A percentile compares a stretch with the other conserved stretches of the same genome.
phyloP scores from a whole-genome alignment of 129 eudicot species.

The Pittosporum tobira region DNA sequence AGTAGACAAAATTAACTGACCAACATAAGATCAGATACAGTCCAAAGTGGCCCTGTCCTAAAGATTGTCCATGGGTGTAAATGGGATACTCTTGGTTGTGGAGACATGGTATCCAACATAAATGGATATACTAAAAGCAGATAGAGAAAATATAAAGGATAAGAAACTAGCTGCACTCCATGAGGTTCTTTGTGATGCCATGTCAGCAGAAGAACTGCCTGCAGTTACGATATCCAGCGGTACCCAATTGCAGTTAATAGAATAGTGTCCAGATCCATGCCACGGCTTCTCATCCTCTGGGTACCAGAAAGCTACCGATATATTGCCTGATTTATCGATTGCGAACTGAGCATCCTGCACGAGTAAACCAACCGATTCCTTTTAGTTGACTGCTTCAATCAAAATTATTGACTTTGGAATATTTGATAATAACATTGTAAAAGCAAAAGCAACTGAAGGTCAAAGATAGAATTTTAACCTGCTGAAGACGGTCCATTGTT shows the following conservation, averaged over 20 bases:
- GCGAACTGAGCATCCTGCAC: conserved; percentile 12
- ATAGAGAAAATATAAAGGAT: conserved; percentile 2
- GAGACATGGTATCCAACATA: neutral
- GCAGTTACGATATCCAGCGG: conserved; percentile 5
- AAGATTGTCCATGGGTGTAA: conserved; percentile 9
- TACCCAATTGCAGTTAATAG: conserved; percentile 7
- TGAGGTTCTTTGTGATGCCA: conserved; percentile 3
- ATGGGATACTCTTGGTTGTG: neutral
- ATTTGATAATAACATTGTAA: too few species aligned
- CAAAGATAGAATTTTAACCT: conserved; percentile 24
- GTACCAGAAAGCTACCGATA: conserved; percentile 10
- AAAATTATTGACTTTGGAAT: too few species aligned
- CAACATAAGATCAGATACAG: too few species aligned
- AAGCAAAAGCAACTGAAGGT: too few species aligned
- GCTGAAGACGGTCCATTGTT: conserved; percentile 62
- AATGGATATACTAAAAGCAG: conserved; percentile 11
- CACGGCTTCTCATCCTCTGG: conserved; percentile 3
- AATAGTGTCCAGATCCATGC: conserved; percentile 11
- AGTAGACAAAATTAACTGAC: too few species aligned
- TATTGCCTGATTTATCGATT: neutral
- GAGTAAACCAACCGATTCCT: neutral
- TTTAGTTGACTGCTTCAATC: too few species aligned
- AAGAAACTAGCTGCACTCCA: conserved; percentile 2
- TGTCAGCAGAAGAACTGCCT: neutral
- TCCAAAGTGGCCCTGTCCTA: too few species aligned